These are phyloP conservation scores for Pseudomonodictys pantanalensis DNA, from an alignment of 495 filamentous ascomycete genomes.

Conservation along the genomic window DNA sequence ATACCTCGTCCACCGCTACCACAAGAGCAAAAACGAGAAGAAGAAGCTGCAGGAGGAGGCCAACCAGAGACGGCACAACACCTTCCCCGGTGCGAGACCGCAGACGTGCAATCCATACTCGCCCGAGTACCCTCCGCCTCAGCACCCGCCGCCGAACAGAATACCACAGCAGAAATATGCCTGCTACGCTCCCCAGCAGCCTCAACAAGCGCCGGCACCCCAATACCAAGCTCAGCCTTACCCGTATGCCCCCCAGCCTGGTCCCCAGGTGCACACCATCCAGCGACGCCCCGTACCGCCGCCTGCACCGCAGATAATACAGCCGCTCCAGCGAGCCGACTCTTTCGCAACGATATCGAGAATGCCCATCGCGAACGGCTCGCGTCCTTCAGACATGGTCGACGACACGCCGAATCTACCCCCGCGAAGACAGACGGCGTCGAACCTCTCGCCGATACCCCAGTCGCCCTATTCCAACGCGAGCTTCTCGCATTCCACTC, in stretches of 20 bases:
- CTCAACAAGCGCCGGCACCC: background rate
- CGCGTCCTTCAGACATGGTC: background rate
- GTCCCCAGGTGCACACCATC: background rate
- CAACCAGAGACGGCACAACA: constrained; percentile 7
- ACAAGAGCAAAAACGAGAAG: constrained; percentile 28
- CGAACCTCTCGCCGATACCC: background rate
- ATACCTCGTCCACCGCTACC: constrained; percentile 22
- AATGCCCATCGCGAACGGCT: constrained; percentile 27
- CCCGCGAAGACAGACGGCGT: constrained; percentile 1
- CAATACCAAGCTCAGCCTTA: constrained; percentile 1
- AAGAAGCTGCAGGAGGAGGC: constrained; percentile 20
- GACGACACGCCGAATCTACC: background rate
- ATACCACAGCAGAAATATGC: constrained; percentile 14
- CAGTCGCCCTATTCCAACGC: constrained; percentile 17
- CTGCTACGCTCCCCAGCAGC: constrained; percentile 14
- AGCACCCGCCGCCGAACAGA: background rate
- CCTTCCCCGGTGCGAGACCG: constrained; percentile 22
- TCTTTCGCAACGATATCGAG: constrained; percentile 23
- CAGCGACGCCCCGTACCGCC: background rate
- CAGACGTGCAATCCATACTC: constrained; percentile 7
- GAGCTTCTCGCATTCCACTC: constrained; percentile 11
- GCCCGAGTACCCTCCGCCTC: background rate
- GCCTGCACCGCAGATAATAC: constrained; percentile 1
- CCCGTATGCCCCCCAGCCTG: background rate
- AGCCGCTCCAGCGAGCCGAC: constrained; percentile 14